phyloP scores from a whole-genome alignment of 1,139 yeast genomes.

The Blastobotrys illinoisensis region DNA sequence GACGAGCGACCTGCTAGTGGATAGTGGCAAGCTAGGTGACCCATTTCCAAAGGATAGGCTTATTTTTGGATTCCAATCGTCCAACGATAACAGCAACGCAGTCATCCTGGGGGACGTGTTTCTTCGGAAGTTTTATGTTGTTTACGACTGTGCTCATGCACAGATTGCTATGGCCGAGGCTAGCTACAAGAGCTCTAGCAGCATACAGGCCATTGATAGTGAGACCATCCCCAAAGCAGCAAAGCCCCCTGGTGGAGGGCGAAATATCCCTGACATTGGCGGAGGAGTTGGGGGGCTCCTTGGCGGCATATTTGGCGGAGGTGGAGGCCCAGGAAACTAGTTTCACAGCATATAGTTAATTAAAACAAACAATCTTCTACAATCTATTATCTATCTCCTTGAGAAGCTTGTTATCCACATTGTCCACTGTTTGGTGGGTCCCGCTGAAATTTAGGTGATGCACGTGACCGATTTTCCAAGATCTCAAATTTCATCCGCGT shows the following conservation, averaged over 20 bases:
- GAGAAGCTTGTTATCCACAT: too few species aligned
- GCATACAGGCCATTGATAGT: slow-evolving; percentile 1
- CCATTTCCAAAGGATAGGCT: slow-evolving; percentile 16
- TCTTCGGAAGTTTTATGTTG: slow-evolving; percentile 25
- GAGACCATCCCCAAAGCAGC: background rate
- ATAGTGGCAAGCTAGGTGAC: slow-evolving; percentile 18
- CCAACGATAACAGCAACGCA: slow-evolving; percentile 17
- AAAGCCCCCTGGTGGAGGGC: background rate
- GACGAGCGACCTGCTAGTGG: slow-evolving; percentile 16
- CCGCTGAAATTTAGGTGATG: background rate
- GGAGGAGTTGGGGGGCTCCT: background rate
- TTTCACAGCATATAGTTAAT: too few species aligned
- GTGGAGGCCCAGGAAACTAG: background rate
- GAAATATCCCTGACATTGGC: background rate
- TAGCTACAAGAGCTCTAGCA: slow-evolving; percentile 7
- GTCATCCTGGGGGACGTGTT: slow-evolving; percentile 28
- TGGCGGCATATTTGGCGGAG: background rate
- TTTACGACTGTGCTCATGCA: slow-evolving; percentile 22
- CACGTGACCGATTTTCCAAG: background rate
- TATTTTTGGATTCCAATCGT: slow-evolving; percentile 21
- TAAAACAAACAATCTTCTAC: too few species aligned
- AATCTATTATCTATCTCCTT: too few species aligned
- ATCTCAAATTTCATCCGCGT: background rate
- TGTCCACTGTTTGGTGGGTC: background rate
- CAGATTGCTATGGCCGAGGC: slow-evolving; percentile 27